These are phyloP conservation scores for Cornus kousa DNA, from an alignment of 148 eudicot genomes.

Conservation along the genomic window DNA sequence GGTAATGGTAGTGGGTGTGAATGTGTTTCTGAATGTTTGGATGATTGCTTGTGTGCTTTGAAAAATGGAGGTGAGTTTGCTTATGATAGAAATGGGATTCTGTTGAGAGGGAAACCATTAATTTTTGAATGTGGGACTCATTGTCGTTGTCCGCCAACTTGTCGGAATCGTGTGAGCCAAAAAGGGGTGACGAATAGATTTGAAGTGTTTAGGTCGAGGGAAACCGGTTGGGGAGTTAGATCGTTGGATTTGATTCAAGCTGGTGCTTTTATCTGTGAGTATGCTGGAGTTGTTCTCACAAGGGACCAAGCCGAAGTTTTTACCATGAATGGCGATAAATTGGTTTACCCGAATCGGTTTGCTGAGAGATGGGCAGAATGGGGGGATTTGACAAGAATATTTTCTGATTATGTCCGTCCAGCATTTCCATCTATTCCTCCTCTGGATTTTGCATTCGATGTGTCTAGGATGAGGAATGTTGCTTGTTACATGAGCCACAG, in stretches of 20 bases:
- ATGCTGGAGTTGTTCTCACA: slow-evolving; percentile 77
- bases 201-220: slow-evolving; percentile 86
- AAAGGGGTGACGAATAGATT: slow-evolving; percentile 63
- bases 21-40: slow-evolving; percentile 57
- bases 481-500: slow-evolving; percentile 92
- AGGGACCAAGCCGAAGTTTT: slow-evolving; percentile 75
- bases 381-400: slow-evolving; percentile 79
- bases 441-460: slow-evolving; percentile 87
- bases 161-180: slow-evolving; percentile 85
- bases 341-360: slow-evolving; percentile 76
- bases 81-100: slow-evolving; percentile 66
- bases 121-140: slow-evolving; percentile 75
- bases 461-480: slow-evolving; percentile 82
- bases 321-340: slow-evolving; percentile 77
- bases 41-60: slow-evolving; percentile 56
- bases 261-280: slow-evolving; percentile 88
- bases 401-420: slow-evolving; percentile 61
- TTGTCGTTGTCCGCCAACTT: slow-evolving; percentile 72
- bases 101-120: slow-evolving; percentile 82
- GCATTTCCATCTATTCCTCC: slow-evolving; percentile 69
- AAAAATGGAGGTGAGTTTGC: slow-evolving; percentile 90
- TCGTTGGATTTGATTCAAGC: slow-evolving; percentile 80
- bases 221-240: slow-evolving; percentile 87
- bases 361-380: slow-evolving; percentile 79
- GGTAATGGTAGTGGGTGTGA: too few species aligned